Evolutionary conservation across 208 protist genomes (phyloP), one percentile per base, ranked within the genome.

Genomic region (Acanthamoeba castellanii): DNA sequence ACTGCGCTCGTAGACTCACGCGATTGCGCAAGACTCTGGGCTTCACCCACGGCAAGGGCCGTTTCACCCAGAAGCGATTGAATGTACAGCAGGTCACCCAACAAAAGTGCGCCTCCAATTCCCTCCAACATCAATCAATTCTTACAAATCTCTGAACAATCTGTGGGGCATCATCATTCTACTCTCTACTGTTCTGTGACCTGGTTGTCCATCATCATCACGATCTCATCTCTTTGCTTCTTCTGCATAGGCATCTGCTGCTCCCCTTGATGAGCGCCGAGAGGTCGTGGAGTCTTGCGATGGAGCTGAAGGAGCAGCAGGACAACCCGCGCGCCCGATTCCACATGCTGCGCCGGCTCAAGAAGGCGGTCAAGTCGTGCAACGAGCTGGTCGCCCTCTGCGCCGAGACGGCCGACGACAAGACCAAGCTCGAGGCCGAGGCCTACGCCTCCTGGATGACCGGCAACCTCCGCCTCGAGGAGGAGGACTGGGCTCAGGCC

Each of bases 221-320:
- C n/a, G n/a, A n/a, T n/a, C n/a, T n/a, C n/a, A n/a, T n/a, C n/a
- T n/a, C n/a, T n/a, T n/a, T n/a, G n/a, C n/a, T n/a, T n/a, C n/a
- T n/a, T n/a, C n/a, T n/a, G n/a, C n/a, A n/a, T 16, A 72, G 93
- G 34, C 32, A 64, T n/a, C 89, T 96, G 45, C 25, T 96, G 47
- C 8, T 95, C 13, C 93, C 95, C 42, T 88, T 96, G 37, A 47
- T 91, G 13, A 92, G 32, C 66, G 93, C 93, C 47, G 95, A 96
- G 93, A 50, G 95, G 34, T 81, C 93, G 34, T 96, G 95, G 95
- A 90, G 74, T 8, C 94, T 68, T 25, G 95, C 95, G 11, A 96
- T 96, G 95, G 61, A 95, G 93, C 94, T 96, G 20, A 96, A 95
- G 72, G 76, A 92, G 25, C 45, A 94, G 52, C 30, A 88, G 32